These are phyloP conservation scores for Aspergillus homomorphus DNA, from an alignment of 495 filamentous ascomycete species.

Conservation along the genomic window DNA sequence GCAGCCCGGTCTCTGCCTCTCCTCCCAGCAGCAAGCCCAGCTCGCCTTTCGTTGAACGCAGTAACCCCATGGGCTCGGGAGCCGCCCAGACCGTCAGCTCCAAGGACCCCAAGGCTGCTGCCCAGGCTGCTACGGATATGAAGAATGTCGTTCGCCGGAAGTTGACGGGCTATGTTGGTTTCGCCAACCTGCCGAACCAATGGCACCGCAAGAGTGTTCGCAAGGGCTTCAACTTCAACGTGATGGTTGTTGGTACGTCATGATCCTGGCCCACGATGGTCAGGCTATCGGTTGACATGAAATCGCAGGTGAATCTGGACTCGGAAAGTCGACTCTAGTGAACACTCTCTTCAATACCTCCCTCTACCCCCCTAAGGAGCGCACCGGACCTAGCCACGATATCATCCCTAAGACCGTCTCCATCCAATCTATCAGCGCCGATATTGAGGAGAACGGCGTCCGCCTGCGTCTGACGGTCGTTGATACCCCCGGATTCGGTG, in stretches of 20 bases:
- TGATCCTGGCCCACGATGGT: not conserved
- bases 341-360: conserved; percentile 99
- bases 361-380: conserved; percentile 97
- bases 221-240: conserved; percentile 99
- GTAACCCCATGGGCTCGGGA: conserved; percentile 59
- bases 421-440: conserved; percentile 97
- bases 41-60: conserved; percentile 57
- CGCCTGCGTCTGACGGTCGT: conserved; percentile 96
- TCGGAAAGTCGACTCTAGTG: conserved; percentile 98
- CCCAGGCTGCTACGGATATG: conserved; percentile 77
- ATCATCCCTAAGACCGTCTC: conserved; percentile 98
- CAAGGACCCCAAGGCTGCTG: conserved; percentile 79
- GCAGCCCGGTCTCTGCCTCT: conserved; percentile 36
- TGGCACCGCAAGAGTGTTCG: conserved; percentile 99
- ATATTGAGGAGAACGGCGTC: conserved; percentile 98
- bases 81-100: conserved; percentile 67
- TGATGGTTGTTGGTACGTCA: conserved; percentile 95
- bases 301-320: conserved; percentile 86
- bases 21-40: conserved; percentile 52
- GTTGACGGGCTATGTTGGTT: conserved; percentile 96
- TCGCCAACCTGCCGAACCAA: conserved; percentile 98
- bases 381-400: conserved; percentile 91
- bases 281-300: conserved; percentile 23
- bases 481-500: conserved; percentile 96
- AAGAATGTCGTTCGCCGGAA: conserved; percentile 98